These are phyloP conservation scores for Mrakia gelida DNA, from an alignment of 768 basidiomycete species.

Conservation along the genomic window DNA sequence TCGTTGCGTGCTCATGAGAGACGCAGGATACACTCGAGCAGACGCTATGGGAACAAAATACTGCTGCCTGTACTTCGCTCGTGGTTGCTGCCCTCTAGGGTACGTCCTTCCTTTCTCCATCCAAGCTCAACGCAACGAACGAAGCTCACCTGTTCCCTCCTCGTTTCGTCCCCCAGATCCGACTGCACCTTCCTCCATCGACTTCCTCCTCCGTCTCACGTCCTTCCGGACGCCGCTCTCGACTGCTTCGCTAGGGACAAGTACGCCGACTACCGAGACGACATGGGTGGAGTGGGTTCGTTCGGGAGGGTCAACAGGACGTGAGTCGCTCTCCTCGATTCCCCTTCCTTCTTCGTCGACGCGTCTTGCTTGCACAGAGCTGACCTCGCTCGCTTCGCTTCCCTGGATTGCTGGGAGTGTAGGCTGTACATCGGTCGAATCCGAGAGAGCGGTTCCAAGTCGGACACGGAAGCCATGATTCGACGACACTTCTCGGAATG, in stretches of 20 bases:
- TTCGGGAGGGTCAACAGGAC: slow-evolving; percentile 93
- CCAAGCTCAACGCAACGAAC: background rate
- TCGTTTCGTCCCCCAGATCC: slow-evolving; percentile 36
- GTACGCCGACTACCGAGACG: slow-evolving; percentile 94
- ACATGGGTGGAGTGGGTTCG: slow-evolving; percentile 99
- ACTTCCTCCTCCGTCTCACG: slow-evolving; percentile 64
- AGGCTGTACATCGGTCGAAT: slow-evolving; percentile 84
- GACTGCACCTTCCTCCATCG: slow-evolving; percentile 95
- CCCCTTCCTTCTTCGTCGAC: background rate
- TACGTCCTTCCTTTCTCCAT: slow-evolving; percentile 34
- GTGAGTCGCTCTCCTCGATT: slow-evolving; percentile 26
- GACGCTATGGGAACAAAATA: slow-evolving; percentile 91
- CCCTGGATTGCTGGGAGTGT: background rate
- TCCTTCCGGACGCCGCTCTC: slow-evolving; percentile 83
- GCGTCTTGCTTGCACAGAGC: background rate
- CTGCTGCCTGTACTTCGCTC: slow-evolving; percentile 87
- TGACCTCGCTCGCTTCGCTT: background rate
- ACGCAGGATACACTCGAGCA: slow-evolving; percentile 89
- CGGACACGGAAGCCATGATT: slow-evolving; percentile 88
- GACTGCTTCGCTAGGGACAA: slow-evolving; percentile 97
- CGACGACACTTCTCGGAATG: slow-evolving; percentile 90
- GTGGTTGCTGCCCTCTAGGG: slow-evolving; percentile 96
- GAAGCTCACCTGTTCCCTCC: background rate
- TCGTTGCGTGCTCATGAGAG: slow-evolving; percentile 78
- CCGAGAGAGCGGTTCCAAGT: slow-evolving; percentile 60